Base-by-base conservation (phyloP, 1,284 basidiomycete species). In the Puccinia novopanici region DNA sequence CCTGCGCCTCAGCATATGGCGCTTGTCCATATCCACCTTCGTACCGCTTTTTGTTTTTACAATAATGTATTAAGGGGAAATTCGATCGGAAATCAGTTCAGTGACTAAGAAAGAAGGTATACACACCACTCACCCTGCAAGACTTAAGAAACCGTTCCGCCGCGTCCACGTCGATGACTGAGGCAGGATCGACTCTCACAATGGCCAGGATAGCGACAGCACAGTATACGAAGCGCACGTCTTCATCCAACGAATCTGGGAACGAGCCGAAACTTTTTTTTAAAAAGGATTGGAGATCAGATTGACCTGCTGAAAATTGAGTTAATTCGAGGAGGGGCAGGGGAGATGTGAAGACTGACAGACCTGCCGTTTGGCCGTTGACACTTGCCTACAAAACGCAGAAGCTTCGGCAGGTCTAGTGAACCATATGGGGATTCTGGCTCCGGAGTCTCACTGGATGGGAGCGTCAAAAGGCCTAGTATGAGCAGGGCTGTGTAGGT, bases 1-100 rank as follows among this genome's bases (percentile, higher is more conserved):
- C 94, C 86, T 95, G 91, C 3, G 94, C 92, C 86, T 99, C 96
- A 57, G 91, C 89, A 48, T 88, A 89, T 0, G 93, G 91, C 0
- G 89, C 88, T 84, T 95, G 93, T 0, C 92, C 93, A 84, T 93
- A 98, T 0, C 93, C 95, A 30, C 95, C 95, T 88, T 98, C 95
- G 85, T 94, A 94, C 13, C 91, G 91, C 93, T 97, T 45, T 67
- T 54, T 63, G 4, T 65, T 65, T 84, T 1, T n/a, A 54, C 42
- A 67, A 68, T 34, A 34, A 34, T 34, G 34, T 34, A 34, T 34
- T 34, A 34, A 34, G 34, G 34, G 34, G 34, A 34, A 34, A 34
- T 34, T 34, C 34, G 34, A 4, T 34, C 34, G 34, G 34, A 34
- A 34, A 34, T 1, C 34, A 34, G 34, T 34, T 34, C 2, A 34